A percentile compares a stretch with the other conserved stretches of the same genome.
Conservation (phyloP, 78 protist genomes). For the Dictyostelium citrinum region DNA sequence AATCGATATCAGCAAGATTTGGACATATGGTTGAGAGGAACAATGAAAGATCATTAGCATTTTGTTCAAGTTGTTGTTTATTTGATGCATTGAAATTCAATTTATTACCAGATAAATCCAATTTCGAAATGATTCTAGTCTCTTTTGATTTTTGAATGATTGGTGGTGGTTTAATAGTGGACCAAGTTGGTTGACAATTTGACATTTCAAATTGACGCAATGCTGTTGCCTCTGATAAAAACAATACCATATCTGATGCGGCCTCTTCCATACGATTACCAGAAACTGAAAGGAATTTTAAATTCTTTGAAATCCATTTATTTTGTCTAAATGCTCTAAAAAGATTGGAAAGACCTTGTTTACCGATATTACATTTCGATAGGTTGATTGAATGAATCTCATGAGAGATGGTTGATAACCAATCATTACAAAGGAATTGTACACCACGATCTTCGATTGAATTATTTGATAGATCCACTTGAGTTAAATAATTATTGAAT, state of each 20-base stretch:
- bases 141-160: constrained; percentile 42
- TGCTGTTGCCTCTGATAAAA: constrained; percentile 51
- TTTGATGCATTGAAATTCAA: neutral
- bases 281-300: constrained; percentile 42
- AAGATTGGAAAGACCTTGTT: constrained; percentile 23
- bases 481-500: constrained; percentile 44
- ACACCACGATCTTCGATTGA: constrained; percentile 77
- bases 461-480: constrained; percentile 39
- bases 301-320: constrained; percentile 66
- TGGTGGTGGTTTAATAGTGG: constrained; percentile 17
- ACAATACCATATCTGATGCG: constrained; percentile 8
- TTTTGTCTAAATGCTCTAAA: constrained; percentile 34
- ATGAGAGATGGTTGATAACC: constrained; percentile 41
- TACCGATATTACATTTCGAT: constrained; percentile 56
- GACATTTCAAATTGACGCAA: constrained; percentile 55
- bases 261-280: constrained; percentile 60
- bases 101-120: constrained; percentile 41
- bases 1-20: constrained; percentile 34
- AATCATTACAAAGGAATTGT: constrained; percentile 43
- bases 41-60: constrained; percentile 5
- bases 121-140: constrained; percentile 21
- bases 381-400: constrained; percentile 46
- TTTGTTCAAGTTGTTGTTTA: neutral
- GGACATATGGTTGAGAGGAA: constrained; percentile 52
- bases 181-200: constrained; percentile 20